A percentile compares a stretch with the other conserved stretches of the same genome.
These are phyloP conservation scores for Wickerhamiella sergipiensis DNA, from an alignment of 805 yeast genomes.

Conservation along the genomic window DNA sequence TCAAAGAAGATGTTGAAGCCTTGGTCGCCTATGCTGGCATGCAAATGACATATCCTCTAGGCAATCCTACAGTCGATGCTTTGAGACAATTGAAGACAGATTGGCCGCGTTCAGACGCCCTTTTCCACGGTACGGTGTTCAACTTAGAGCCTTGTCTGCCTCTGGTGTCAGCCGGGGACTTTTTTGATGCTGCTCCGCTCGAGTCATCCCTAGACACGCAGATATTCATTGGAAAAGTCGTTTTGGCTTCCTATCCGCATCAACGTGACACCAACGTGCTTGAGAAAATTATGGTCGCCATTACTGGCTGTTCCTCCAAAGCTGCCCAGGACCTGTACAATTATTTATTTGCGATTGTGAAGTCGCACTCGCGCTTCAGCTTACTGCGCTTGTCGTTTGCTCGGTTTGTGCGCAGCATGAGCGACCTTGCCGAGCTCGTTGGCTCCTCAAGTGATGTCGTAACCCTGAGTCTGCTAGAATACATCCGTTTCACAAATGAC, in stretches of 20 bases:
- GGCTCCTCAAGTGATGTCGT: not conserved
- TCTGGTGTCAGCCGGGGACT: not conserved
- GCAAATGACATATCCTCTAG: not conserved
- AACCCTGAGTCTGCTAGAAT: not conserved
- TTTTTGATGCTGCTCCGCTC: not conserved
- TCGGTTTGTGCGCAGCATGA: not conserved
- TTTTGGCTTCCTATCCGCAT: not conserved
- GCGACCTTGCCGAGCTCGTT: slow-evolving; percentile 1
- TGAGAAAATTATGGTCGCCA: not conserved
- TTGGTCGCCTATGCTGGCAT: not conserved
- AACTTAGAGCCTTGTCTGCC: not conserved
- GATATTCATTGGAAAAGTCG: not conserved
- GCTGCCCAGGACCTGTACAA: not conserved
- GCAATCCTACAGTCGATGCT: not conserved
- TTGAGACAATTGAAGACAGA: not conserved
- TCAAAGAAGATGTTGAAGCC: not conserved
- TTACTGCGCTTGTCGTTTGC: not conserved
- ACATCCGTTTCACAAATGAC: not conserved
- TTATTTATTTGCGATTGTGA: not conserved
- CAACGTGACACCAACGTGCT: not conserved
- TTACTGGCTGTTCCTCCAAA: not conserved
- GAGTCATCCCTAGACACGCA: not conserved
- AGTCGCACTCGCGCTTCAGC: slow-evolving; percentile 2
- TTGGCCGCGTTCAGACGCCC: not conserved
- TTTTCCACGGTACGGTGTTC: not conserved